Evolutionary conservation across 1,284 basidiomycete genomes (phyloP).

Genomic region (Phellinidium pouzarii): DNA sequence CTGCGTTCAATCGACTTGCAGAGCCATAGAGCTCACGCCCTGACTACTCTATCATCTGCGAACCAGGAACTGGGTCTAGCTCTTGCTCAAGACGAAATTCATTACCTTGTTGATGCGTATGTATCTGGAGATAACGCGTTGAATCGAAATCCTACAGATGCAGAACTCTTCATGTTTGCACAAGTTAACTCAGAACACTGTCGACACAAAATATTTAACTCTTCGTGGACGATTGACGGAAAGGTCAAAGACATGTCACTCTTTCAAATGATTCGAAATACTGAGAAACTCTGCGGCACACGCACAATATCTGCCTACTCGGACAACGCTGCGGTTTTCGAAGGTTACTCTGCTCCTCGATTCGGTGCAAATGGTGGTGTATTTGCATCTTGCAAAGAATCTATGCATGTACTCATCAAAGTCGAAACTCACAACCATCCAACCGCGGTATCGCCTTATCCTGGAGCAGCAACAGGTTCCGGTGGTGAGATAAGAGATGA

Average conservation of each 20-base stretch:
- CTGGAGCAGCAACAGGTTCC: conserved; percentile 95
- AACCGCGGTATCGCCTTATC: conserved; percentile 96
- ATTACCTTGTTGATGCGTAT: conserved; percentile 90
- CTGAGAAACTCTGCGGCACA: conserved; percentile 70
- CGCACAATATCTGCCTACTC: conserved; percentile 96
- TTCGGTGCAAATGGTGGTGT: conserved; percentile 60
- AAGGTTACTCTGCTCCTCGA: conserved; percentile 74
- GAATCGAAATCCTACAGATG: conserved; percentile 85
- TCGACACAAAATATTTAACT: conserved; percentile 99
- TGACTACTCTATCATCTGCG: conserved; percentile 54
- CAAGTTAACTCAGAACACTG: conserved; percentile 99
- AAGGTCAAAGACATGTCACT: conserved; percentile 67
- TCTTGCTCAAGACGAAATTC: conserved; percentile 84
- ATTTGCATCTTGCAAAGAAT: conserved; percentile 57
- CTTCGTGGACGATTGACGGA: conserved; percentile 88
- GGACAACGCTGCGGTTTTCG: conserved; percentile 95
- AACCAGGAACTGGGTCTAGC: conserved; percentile 89
- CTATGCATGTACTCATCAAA: conserved; percentile 92
- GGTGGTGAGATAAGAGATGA: conserved; percentile 99
- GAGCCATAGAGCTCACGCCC: conserved; percentile 24
- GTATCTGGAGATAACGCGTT: conserved; percentile 58
- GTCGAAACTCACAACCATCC: conserved; percentile 99
- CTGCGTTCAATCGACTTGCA: conserved; percentile 67
- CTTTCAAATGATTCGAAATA: conserved; percentile 98
- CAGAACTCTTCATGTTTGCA: conserved; percentile 99